Conservation (phyloP, 768 basidiomycete genomes). For the Termitomyces sp. region DNA sequence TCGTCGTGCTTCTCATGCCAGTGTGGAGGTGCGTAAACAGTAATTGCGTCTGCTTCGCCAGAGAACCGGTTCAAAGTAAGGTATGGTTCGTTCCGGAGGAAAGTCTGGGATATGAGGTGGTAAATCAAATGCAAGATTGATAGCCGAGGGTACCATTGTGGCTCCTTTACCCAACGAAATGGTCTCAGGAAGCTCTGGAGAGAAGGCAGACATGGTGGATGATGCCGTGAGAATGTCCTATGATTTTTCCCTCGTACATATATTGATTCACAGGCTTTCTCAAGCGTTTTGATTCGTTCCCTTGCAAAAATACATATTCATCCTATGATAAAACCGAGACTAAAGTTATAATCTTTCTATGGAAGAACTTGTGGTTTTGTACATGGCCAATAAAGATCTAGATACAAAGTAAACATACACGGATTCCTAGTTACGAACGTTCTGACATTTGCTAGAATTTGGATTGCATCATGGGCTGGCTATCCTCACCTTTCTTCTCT, state of each 20-base stretch:
- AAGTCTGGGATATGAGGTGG: slow-evolving; percentile 18
- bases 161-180: slow-evolving; percentile 12
- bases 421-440: background rate
- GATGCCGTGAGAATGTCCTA: background rate
- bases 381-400: background rate
- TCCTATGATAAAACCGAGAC: too few species aligned
- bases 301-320: too few species aligned
- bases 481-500: slow-evolving; percentile 36
- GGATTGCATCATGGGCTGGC: background rate
- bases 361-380: background rate
- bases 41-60: slow-evolving; percentile 20
- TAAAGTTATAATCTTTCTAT: background rate
- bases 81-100: slow-evolving; percentile 27
- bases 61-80: slow-evolving; percentile 20
- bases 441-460: background rate
- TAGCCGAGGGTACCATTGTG: slow-evolving; percentile 12
- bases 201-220: slow-evolving; percentile 2
- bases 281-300: too few species aligned
- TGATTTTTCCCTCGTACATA: background rate
- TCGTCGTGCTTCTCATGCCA: slow-evolving; percentile 35
- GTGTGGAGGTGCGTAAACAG: slow-evolving; percentile 26
- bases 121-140: background rate
- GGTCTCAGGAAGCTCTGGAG: slow-evolving; percentile 3
- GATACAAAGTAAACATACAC: background rate
- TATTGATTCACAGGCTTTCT: too few species aligned